phyloP scores from a whole-genome alignment of 257 asterid genomes.

The Lavandula angustifolia region DNA sequence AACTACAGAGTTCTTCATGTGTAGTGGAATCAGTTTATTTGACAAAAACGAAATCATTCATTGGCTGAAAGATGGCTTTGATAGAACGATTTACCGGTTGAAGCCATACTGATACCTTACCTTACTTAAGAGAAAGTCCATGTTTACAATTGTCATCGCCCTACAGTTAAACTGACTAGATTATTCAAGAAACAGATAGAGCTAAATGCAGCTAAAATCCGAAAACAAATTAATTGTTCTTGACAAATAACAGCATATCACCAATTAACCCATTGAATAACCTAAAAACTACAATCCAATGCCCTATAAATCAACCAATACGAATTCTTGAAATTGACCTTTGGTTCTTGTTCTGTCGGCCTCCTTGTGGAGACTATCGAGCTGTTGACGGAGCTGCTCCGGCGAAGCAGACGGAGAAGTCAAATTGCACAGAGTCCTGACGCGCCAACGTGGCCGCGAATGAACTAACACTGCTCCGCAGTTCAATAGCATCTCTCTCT shows the following conservation, averaged over 20 bases:
- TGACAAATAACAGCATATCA: neutral
- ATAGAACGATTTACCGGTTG: neutral
- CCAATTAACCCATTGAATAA: neutral
- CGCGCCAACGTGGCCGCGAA: constrained; percentile 37
- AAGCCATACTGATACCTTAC: neutral
- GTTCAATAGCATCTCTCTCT: constrained; percentile 34
- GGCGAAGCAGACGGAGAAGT: constrained; percentile 40
- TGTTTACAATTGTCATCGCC: neutral
- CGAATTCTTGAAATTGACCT: constrained; percentile 33
- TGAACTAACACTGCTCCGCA: constrained; percentile 35
- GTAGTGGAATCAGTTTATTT: neutral
- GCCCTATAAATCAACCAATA: neutral
- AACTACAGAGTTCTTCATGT: constrained; percentile 2
- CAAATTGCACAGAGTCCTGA: constrained; percentile 28
- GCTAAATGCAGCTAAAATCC: neutral
- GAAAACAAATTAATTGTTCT: neutral
- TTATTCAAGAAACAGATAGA: neutral
- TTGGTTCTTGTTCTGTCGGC: constrained; percentile 42
- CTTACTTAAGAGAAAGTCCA: neutral
- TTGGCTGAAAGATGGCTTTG: neutral
- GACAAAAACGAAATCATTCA: neutral
- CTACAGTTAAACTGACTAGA: constrained; percentile 1
- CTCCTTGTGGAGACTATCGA: constrained; percentile 53
- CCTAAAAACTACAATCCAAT: too few relatives aligned
- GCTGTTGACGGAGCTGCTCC: constrained; percentile 49